Base-by-base conservation (phyloP, 108 stramenopile genomes). In the Hondaea fermentalgiana region DNA sequence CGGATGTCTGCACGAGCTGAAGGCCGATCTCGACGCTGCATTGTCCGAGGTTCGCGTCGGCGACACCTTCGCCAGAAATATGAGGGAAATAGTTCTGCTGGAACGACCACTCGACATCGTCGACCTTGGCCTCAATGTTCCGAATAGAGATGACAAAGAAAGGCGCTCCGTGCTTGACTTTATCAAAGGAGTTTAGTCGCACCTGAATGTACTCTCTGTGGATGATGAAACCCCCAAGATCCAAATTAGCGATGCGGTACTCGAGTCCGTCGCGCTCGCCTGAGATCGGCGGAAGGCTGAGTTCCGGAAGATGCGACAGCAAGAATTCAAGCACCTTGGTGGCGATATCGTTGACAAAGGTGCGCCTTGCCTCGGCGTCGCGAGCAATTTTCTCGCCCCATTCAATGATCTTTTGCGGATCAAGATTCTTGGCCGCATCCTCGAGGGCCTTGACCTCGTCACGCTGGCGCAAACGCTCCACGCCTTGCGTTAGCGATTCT, bases 81-180 rank as follows among this genome's bases (percentile, higher is more conserved):
- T 83, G 76, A 43, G 76, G 76, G 51, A 83, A 83, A 45, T 83
- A 83, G 28, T 83, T 83, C 4, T 83, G 76, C 51, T 83, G 19
- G 49, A 83, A 47, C 51, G 45, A n/a, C 76, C 76, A 83, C 25
- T 53, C 49, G 28, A 83, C 51, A 23, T 53, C 25, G n/a, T 83
- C 49, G 2, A 83, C 23, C 51, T 83, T 53, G 76, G 76, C 76
- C 28, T 83, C 76, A 4, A 83, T 53, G n/a, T 53, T 53, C 12
- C 23, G 19, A 1, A 83, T 23, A 6, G 45, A 47, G 23, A 83
- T 83, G 14, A 83, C n/a, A 23, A 83, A 83, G 23, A 83, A 83
- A 8, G 76, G 76, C 4, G 76, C 76, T 53, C 76, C 76, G 8
- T 83, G 45, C 45, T 47, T 53, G 76, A 83, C 49, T 47, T 53